Evolutionary conservation across 352 stramenopile genomes (phyloP), one percentile per base, ranked within the genome.

Genomic region (Phytophthora tubulina): DNA sequence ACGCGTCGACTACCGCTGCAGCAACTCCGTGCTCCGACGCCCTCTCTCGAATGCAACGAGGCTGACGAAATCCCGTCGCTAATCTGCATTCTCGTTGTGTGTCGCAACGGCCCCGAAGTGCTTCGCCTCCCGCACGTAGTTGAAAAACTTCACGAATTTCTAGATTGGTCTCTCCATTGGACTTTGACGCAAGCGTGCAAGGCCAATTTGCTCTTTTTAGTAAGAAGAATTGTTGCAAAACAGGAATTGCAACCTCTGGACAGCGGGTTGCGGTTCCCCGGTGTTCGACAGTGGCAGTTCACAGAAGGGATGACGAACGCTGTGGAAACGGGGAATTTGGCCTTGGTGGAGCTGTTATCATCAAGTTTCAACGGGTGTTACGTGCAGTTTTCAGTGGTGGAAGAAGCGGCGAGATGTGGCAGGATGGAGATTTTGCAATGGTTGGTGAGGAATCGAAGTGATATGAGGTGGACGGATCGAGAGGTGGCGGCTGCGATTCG

Each of bases 201-300:
- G 2, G 49, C 39, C 32, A 72, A 72, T 50, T 67, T 67, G 15
- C 27, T 36, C 14, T 48, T 27, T 58, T 38, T 59, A 21, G 49
- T 57, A 4, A 41, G n/a, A 15, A 49, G 35, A 10, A 27, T 68
- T 14, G 32, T 63, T 56, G 49, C 41, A n/a, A 49, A 21, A 14
- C 41, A 59, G 6, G 17, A 54, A 15, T 11, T 56, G 6, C 11
- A 68, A 31, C 66, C 42, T 44, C 1, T 56, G 11, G 55, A 61
- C 49, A 51, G 45, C 36, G 31, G 38, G 6, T 54, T 59, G 45
- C 15, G 54, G 9, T 33, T 31, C 21, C 64, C 39, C 1, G 27
- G 14, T 2, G 21, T 67, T 13, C 66, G 66, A 21, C 57, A 68
- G n/a, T 72, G 49, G 56, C 65, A 72, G 32, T 72, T 72, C 30